These are phyloP conservation scores for Nitzschia sp. DNA, from an alignment of 108 stramenopile genomes.

Conservation along the genomic window DNA sequence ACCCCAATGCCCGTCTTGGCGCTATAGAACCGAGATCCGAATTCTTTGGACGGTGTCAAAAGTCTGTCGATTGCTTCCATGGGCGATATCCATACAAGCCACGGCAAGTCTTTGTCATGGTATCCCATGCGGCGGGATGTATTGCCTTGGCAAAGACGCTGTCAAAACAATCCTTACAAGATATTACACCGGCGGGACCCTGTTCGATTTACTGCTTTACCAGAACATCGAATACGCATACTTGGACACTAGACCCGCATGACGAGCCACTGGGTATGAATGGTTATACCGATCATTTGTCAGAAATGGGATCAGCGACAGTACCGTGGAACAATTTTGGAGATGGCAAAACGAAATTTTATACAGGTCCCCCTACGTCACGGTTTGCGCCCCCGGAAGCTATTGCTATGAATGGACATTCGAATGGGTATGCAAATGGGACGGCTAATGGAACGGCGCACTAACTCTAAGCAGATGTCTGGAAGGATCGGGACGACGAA, in stretches of 20 bases:
- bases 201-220: slow-evolving; percentile 52
- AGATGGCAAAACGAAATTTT: slow-evolving; percentile 45
- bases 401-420: neutral
- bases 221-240: slow-evolving; percentile 27
- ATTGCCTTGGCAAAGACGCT: slow-evolving; percentile 47
- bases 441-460: neutral
- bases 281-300: slow-evolving; percentile 55
- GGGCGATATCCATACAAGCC: slow-evolving; percentile 38
- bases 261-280: slow-evolving; percentile 43
- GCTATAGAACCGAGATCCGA: slow-evolving; percentile 36
- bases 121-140: slow-evolving; percentile 62
- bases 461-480: too few species aligned
- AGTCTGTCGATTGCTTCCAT: slow-evolving; percentile 32
- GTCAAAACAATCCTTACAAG: slow-evolving; percentile 20
- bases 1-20: neutral
- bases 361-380: slow-evolving; percentile 56
- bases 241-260: slow-evolving; percentile 52
- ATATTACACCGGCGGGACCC: slow-evolving; percentile 61
- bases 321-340: slow-evolving; percentile 67
- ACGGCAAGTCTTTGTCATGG: slow-evolving; percentile 37
- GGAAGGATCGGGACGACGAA: too few species aligned
- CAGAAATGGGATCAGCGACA: slow-evolving; percentile 47
- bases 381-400: slow-evolving; percentile 40
- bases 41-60: slow-evolving; percentile 49
- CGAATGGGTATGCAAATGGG: neutral